Base-by-base conservation (phyloP, 495 filamentous ascomycete genomes). In the Margaritispora aquatica region DNA sequence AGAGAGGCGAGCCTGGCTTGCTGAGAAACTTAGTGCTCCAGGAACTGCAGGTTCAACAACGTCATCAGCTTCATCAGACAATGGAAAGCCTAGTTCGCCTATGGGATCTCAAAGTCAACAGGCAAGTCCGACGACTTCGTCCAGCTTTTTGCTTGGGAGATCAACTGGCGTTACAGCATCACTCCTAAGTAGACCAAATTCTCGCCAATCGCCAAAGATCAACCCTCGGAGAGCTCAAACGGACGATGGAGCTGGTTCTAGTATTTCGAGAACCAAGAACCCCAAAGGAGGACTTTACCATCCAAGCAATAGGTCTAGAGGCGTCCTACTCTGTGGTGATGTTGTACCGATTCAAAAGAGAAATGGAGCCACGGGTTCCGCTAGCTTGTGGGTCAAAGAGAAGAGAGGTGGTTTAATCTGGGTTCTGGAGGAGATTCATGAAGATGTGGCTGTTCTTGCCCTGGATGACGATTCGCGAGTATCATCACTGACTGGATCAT, bases 341-440 rank as follows among this genome's bases (percentile, higher is more conserved):
- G 95, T 98, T 19, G 93, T 98, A 2, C 93, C 94, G 0, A 97
- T 98, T 60, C 84, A 88, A 72, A 98, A 97, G 70, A 85, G 92
- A 54, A 95, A 98, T 69, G 95, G 95, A 8, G 80, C 86, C 19
- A 91, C 85, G 0, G 94, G 95, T 1, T 88, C 92, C 34, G 94
- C 94, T 34, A 97, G 91, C 69, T 75, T 98, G 27, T 98, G 94
- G 94, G 94, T 97, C 0, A 97, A 97, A 75, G 94, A 98, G 71
- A 98, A 98, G 69, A 82, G 83, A 46, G 89, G 91, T 48, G 91
- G 92, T 7, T 70, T 98, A 51, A 97, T 98, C 54, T 98, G 94
- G 94, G 94, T 98, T 17, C 69, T 98, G 3, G 94, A 98, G 72
- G 94, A 98, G 71, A 97, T 98, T 54, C 90, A 90, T 55, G 94